Evolutionary conservation across 2,329 filamentous ascomycete species (phyloP), one percentile per base, ranked within the genome.

Genomic region (Didymella exigua): DNA sequence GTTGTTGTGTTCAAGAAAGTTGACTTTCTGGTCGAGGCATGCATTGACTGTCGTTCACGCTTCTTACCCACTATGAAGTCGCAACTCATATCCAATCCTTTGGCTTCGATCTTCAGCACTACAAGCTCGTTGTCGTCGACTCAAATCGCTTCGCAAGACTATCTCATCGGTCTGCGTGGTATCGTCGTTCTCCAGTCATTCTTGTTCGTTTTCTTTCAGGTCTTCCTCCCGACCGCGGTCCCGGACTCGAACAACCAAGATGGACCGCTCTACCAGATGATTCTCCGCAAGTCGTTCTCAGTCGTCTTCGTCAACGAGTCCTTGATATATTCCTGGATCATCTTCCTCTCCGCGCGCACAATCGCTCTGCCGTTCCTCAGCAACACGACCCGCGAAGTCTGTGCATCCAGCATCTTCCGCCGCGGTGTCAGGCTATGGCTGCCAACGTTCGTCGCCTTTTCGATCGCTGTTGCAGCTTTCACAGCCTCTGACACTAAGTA

Each of bases 301-400:
- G 75, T 79, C 13, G 63, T 81, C 4, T 74, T 79, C 53, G 80
- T 77, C 76, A 79, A 81, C 56, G 70, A 76, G 29, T 72, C 73
- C 27, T 66, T 81, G 53, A 75, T 81, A 47, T 77, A 77, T 65
- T 76, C 76, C 19, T 76, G 74, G 67, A 73, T 81, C 63, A 75
- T 82, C 56, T 69, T 80, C 21, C 67, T 82, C 18, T 79, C 77
- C 3, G 78, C 76, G 6, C 75, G 79, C 10, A 75, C 75, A 10
- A 72, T 77, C 21, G 73, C 71, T 29, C 68, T 80, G 2, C 76
- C 76, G 3, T 82, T 79, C 50, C 67, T 82, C 29, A 58, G 58
- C 13, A 63, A 74, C 26, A 71, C 74, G 0, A 71, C 63, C 3
- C 70, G 73, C 34, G 59, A 64, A 31, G 62, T 70, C 5, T 71